Base-by-base conservation (phyloP, 306 rosid genomes). In the Fragaria ananassa region DNA sequence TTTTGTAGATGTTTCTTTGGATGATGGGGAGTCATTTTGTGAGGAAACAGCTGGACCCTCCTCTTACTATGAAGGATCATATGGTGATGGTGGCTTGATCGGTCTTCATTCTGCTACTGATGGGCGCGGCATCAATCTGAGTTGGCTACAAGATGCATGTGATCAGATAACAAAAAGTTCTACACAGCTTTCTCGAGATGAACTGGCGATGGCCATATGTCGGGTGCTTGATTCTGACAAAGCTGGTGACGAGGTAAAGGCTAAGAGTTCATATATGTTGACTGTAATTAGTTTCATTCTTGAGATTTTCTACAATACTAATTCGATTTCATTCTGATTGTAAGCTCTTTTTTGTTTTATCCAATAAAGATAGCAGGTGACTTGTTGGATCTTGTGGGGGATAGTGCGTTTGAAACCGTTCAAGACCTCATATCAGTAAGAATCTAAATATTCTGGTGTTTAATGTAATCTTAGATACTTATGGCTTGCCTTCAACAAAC, bases 351-450 rank as follows among this genome's bases (percentile, higher is more conserved):
- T 66, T 57, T 79, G 46, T 60, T 70, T 79, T 66, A 64, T 60
- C 79, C 46, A 57, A 45, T 82, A 83, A 83, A 94, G 98, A 89
- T 94, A 84, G 98, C 97, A 41, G 91, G 93, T 77, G 97, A 90
- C 83, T 78, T 94, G 78, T 81, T 94, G 91, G 98, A 94, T 85
- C 91, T 94, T 49, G 97, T 84, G 72, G 98, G 97, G 68, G 98
- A 94, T 84, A 23, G 92, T 81, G 96, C 94, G 67, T 92, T 94
- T 78, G 97, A 92, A 81, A 87, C 88, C 19, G 97, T 94, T 72
- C 98, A 94, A 86, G 91, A 85, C 68, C 88, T 94, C 74, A 65
- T 94, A 71, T 80, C 85, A 78, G 98, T 94, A 88, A 88, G 97
- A 58, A 76, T 68, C 47, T 46, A 68, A 68, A 44, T 57, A 44